Conservation (phyloP, 805 yeast genomes). For the Danielia reshetovae region DNA sequence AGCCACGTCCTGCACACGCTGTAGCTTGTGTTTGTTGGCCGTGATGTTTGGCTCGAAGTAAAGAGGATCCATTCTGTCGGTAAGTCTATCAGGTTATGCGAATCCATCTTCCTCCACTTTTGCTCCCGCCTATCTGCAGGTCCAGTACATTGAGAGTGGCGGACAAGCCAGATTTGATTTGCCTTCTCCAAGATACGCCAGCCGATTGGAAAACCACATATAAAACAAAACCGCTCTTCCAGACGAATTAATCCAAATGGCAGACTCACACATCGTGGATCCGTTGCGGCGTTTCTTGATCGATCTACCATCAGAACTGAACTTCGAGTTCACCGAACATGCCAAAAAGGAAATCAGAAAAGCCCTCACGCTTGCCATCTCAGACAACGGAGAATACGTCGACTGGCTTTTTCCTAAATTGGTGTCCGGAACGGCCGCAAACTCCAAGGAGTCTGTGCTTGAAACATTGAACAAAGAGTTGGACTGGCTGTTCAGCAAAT, state of each 20-base stretch:
- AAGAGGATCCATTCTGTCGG: background rate
- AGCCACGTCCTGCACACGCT: slow-evolving; percentile 35
- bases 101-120: background rate
- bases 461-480: slow-evolving; percentile 16
- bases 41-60: slow-evolving; percentile 6
- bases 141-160: too few species aligned
- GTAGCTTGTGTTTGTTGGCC: slow-evolving; percentile 13
- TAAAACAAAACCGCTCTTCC: too few species aligned
- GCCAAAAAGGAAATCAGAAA: slow-evolving; percentile 33
- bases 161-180: too few species aligned
- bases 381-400: slow-evolving; percentile 39
- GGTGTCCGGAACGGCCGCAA: slow-evolving; percentile 5
- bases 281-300: slow-evolving; percentile 29
- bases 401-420: slow-evolving; percentile 36
- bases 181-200: too few species aligned
- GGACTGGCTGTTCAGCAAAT: slow-evolving; percentile 32
- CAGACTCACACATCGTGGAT: too few species aligned
- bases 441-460: slow-evolving; percentile 6
- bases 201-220: too few species aligned
- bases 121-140: background rate
- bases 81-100: too few species aligned
- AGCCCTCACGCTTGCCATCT: slow-evolving; percentile 41
- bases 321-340: slow-evolving; percentile 27
- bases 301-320: slow-evolving; percentile 31
- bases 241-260: too few species aligned